A percentile compares a stretch with the other conserved stretches of the same genome.
Evolutionary conservation across 2,329 filamentous ascomycete genomes (phyloP).

Genomic region (Ophiostoma himal-ulmi): DNA sequence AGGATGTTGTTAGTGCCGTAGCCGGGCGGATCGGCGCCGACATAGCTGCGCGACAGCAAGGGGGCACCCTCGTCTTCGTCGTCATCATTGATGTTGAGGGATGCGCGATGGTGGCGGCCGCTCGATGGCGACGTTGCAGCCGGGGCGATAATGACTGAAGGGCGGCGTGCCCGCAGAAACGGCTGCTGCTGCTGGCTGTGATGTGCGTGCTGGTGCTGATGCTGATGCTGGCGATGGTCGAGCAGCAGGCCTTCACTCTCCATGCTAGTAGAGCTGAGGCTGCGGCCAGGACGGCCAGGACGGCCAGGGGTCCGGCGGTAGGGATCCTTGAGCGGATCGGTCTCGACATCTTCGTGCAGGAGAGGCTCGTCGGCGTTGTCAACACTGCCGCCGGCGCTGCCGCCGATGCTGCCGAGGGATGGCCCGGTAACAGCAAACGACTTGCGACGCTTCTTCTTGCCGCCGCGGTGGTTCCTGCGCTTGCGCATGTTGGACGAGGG

Average conservation of each 20-base stretch:
- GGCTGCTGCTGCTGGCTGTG: slow-evolving; percentile 51
- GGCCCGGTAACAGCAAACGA: slow-evolving; percentile 61
- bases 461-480: slow-evolving; percentile 69
- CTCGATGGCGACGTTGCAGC: slow-evolving; percentile 20
- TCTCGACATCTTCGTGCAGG: slow-evolving; percentile 52
- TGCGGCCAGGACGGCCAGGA: slow-evolving; percentile 48
- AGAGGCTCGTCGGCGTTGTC: slow-evolving; percentile 14
- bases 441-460: slow-evolving; percentile 76
- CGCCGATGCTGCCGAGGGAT: slow-evolving; percentile 6
- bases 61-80: slow-evolving; percentile 49
- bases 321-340: slow-evolving; percentile 28
- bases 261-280: slow-evolving; percentile 75
- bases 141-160: slow-evolving; percentile 38
- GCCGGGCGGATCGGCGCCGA: slow-evolving; percentile 23
- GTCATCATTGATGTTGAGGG: slow-evolving; percentile 39
- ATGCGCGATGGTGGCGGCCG: not conserved
- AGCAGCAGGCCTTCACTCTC: slow-evolving; percentile 82
- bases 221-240: slow-evolving; percentile 81
- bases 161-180: slow-evolving; percentile 57
- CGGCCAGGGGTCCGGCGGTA: slow-evolving; percentile 30
- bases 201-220: slow-evolving; percentile 67
- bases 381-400: slow-evolving; percentile 7
- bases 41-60: slow-evolving; percentile 47
- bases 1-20: slow-evolving; percentile 36
- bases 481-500: slow-evolving; percentile 36